Conservation (phyloP, 768 basidiomycete genomes). For the Lanmaoa pseudosensibilis region DNA sequence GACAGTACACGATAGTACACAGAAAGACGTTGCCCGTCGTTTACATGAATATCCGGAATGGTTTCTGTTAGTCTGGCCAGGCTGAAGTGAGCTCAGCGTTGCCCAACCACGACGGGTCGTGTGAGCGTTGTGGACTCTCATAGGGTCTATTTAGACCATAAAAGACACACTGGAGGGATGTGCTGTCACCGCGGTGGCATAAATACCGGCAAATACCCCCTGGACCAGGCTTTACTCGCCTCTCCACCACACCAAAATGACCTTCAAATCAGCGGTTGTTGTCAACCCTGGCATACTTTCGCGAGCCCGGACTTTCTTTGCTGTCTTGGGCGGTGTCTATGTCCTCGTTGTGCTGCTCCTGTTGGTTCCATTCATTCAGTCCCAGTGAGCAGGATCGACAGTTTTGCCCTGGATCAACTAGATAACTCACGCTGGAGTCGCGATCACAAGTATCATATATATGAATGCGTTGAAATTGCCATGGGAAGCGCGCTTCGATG, state of each 20-base stretch:
- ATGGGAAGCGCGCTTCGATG: slow-evolving; percentile 57
- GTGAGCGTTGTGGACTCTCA: slow-evolving; percentile 14
- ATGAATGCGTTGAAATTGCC: slow-evolving; percentile 68
- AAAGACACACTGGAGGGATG: neutral
- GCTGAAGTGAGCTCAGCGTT: neutral
- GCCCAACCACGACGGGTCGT: slow-evolving; percentile 10
- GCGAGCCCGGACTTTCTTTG: slow-evolving; percentile 33
- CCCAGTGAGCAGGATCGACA: slow-evolving; percentile 50
- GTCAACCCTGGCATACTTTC: slow-evolving; percentile 20
- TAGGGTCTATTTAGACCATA: neutral
- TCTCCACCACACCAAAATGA: slow-evolving; percentile 9
- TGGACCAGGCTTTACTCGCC: neutral
- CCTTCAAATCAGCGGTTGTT: slow-evolving; percentile 3
- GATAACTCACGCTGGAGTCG: slow-evolving; percentile 18
- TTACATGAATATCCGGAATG: neutral
- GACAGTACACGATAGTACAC: neutral
- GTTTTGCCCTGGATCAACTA: slow-evolving; percentile 14
- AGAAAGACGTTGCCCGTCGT: neutral
- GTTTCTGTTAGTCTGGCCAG: neutral
- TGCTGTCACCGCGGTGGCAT: neutral
- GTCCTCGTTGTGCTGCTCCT: slow-evolving; percentile 50
- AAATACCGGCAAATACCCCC: slow-evolving; percentile 20
- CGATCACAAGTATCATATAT: slow-evolving; percentile 51
- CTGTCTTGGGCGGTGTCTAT: slow-evolving; percentile 55
- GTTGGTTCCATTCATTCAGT: slow-evolving; percentile 63